Conservation (phyloP, 129 eudicot genomes). For the Flaveria robusta region DNA sequence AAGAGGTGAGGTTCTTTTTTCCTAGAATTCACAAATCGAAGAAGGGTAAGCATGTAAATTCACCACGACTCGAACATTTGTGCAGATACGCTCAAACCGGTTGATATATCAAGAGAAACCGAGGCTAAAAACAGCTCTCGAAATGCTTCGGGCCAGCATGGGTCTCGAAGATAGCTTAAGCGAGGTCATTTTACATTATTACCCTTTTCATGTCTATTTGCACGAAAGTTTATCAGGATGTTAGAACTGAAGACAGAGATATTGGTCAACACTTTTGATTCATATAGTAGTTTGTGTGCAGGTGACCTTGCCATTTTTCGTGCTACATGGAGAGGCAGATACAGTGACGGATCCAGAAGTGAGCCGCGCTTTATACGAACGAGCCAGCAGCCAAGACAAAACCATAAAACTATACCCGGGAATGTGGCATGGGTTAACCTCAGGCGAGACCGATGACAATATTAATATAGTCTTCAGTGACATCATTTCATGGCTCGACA, state of each 20-base stretch:
- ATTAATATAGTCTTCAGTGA: constrained; percentile 69
- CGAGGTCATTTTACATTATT: constrained; percentile 50
- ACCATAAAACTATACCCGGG: constrained; percentile 84
- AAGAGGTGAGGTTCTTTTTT: constrained; percentile 52
- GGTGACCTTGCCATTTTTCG: constrained; percentile 87
- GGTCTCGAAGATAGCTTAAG: constrained; percentile 78
- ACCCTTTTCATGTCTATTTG: not conserved
- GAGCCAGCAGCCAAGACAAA: constrained; percentile 79
- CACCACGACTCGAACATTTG: not conserved
- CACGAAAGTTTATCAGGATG: no score
- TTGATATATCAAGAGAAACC: constrained; percentile 90
- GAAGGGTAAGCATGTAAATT: constrained; percentile 18
- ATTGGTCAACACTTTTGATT: not conserved
- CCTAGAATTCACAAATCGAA: not conserved
- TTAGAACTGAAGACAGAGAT: not conserved
- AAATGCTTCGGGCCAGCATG: constrained; percentile 98
- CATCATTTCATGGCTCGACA: constrained; percentile 83
- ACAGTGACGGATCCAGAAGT: constrained; percentile 96
- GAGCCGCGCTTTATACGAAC: constrained; percentile 74
- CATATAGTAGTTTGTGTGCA: constrained; percentile 30
- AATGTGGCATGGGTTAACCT: constrained; percentile 95
- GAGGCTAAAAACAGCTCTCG: constrained; percentile 91
- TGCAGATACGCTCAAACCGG: constrained; percentile 83
- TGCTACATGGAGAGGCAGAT: constrained; percentile 94
- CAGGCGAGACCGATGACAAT: constrained; percentile 86